Evolutionary conservation across 2,329 filamentous ascomycete genomes (phyloP).

Genomic region (Aspergillus fructus): DNA sequence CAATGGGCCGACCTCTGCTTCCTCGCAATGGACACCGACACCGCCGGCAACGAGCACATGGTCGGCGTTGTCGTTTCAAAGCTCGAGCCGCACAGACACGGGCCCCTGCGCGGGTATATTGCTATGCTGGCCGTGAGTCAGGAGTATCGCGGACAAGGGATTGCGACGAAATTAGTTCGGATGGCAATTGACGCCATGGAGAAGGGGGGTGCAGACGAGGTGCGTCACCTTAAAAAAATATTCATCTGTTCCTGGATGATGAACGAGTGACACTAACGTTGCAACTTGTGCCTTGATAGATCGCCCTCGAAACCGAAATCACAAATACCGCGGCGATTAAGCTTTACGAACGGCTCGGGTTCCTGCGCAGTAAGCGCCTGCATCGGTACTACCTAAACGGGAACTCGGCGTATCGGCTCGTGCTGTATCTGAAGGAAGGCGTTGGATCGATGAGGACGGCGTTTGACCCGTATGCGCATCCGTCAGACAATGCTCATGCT

Average conservation of each 20-base stretch:
- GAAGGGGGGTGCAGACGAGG: constrained; percentile 78
- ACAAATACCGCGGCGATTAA: constrained; percentile 87
- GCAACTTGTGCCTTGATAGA: constrained; percentile 38
- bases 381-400: constrained; percentile 97
- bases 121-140: constrained; percentile 95
- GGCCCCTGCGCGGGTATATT: constrained; percentile 89
- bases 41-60: constrained; percentile 44
- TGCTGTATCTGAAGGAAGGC: constrained; percentile 72
- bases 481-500: constrained; percentile 1
- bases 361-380: constrained; percentile 85
- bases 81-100: constrained; percentile 82
- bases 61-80: constrained; percentile 94
- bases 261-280: neutral
- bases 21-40: constrained; percentile 61
- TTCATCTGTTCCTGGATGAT: neutral
- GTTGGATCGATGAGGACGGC: constrained; percentile 45
- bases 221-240: constrained; percentile 25
- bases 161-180: constrained; percentile 84
- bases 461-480: constrained; percentile 33
- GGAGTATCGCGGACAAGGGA: constrained; percentile 75
- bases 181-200: constrained; percentile 91
- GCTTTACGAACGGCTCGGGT: constrained; percentile 89
- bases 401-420: constrained; percentile 86
- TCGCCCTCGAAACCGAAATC: constrained; percentile 94
- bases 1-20: constrained; percentile 98